Evolutionary conservation across 2,329 filamentous ascomycete genomes (phyloP), one percentile per base, ranked within the genome.

Genomic region (Diaporthe sp.): DNA sequence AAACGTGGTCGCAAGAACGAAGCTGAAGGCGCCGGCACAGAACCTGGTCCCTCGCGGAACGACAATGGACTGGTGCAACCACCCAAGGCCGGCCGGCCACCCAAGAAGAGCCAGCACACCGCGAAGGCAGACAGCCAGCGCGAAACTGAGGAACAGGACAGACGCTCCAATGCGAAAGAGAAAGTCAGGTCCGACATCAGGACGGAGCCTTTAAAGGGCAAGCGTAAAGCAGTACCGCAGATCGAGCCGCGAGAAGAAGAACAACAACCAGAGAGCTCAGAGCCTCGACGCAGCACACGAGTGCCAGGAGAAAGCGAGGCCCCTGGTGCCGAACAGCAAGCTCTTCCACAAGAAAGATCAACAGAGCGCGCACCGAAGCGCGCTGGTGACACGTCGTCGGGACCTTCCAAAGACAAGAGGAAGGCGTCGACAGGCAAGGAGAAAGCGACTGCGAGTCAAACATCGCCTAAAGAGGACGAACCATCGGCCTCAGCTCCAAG

Each of bases 201-300:
- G 15, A 13, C 28, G 17, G 13, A 19, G 9, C 3, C 19, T 6
- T 25, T 39, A 7, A 61, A 34, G 22, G 28, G 42, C 4, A 68
- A 60, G 46, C 79, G 72, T 10, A 78, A 78, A 72, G 72, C 62
- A 25, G 42, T 71, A 53, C n/a, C 25, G 22, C 34, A 39, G 5
- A 39, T 6, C 2, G 79, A 78, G 74, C 37, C 70, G 22, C 37
- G 15, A 58, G 80, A 77, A 57, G 81, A 81, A 31, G 80, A 82
- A 60, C 80, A 82, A 62, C 80, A 81, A 19, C 13, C 49, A 25
- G 46, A 39, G 17, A 71, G 55, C 70, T 55, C 75, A 34, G 62
- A 39, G 46, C 68, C 39, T 42, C 44, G 62, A 68, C 68, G 75
- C 10, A 75, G 55, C 39, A 49, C 70, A 37, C 55, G 75, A 65